Conservation (phyloP, 495 filamentous ascomycete species). For the Hypoxylon fragiforme region DNA sequence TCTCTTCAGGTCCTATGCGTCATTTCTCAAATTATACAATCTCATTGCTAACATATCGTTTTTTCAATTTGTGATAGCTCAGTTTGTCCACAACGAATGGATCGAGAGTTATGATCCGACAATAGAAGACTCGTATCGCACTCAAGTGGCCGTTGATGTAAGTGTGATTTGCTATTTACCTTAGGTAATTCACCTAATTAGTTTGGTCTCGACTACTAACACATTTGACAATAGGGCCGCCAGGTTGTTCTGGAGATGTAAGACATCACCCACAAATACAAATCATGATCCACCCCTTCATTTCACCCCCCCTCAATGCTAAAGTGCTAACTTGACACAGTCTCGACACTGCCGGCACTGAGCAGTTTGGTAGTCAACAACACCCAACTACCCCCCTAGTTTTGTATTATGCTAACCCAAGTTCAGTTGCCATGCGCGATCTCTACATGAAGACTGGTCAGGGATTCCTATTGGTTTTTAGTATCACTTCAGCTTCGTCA, state of each 20-base stretch:
- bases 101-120: constrained; percentile 99
- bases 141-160: constrained; percentile 93
- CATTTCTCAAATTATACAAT: constrained; percentile 14
- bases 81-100: constrained; percentile 99
- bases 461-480: constrained; percentile 97
- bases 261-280: constrained; percentile 38
- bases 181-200: constrained; percentile 4
- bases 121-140: constrained; percentile 95
- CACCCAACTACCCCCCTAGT: constrained; percentile 3
- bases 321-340: constrained; percentile 50
- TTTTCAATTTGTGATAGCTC: constrained; percentile 62
- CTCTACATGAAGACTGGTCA: constrained; percentile 97
- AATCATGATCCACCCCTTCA: constrained; percentile 15
- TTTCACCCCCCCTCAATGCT: constrained; percentile 8
- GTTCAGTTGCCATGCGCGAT: constrained; percentile 67
- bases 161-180: constrained; percentile 44
- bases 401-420: constrained; percentile 27
- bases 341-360: constrained; percentile 94
- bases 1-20: constrained; percentile 7
- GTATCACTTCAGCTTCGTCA: constrained; percentile 86
- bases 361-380: constrained; percentile 85
- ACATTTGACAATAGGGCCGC: constrained; percentile 66
- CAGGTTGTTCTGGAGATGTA: constrained; percentile 98
- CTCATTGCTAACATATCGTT: constrained; percentile 27
- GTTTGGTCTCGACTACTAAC: constrained; percentile 34